Base-by-base conservation (phyloP, 495 filamentous ascomycete genomes). In the Massariosphaeria phaeospora region DNA sequence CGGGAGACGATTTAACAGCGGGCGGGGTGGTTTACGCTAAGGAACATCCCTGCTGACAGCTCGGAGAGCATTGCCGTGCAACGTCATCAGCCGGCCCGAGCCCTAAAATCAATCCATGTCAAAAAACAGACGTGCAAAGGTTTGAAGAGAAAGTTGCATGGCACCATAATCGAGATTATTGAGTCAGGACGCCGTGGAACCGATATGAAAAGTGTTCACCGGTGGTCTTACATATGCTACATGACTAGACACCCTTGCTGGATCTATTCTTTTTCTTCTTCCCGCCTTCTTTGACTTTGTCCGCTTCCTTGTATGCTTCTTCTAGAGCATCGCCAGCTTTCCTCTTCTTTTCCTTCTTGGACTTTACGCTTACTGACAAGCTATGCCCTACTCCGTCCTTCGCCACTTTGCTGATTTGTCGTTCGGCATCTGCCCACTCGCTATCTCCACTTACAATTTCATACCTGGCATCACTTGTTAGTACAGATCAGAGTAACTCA, bases 401-500 rank as follows among this genome's bases (percentile, higher is more conserved):
- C 12, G 52, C 20, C 17, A 56, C 62, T 11, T 79, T 75, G 10
- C 76, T 72, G 39, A 94, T 82, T 63, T 86, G 83, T 57, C 84
- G 84, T 70, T 95, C 91, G 2, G 91, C 89, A 6, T 86, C 84
- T 53, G 83, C 81, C 91, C 91, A 96, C 9, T 77, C 82, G 9
- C 81, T 75, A 15, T 69, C 73, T 23, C 83, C 86, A 45, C 83
- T 80, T 26, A 84, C 83, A 54, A 91, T 86, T 71, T 88, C 86
- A 66, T 89, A 93, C 73, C 88, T 90, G 31, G 21, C 21, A 52
- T 41, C n/a, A 15, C 23, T 24, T 44, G 45, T 53, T 48, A 24
- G 24, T 31, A 52, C 7, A 51, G 21, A 51, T 33, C 5, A 21
- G 17, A 18, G 12, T 5, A 15, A 47, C 13, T 2, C 26, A 27